These are phyloP conservation scores for Nicotiana paniculata DNA, from an alignment of 257 asterid genomes.

Conservation along the genomic window DNA sequence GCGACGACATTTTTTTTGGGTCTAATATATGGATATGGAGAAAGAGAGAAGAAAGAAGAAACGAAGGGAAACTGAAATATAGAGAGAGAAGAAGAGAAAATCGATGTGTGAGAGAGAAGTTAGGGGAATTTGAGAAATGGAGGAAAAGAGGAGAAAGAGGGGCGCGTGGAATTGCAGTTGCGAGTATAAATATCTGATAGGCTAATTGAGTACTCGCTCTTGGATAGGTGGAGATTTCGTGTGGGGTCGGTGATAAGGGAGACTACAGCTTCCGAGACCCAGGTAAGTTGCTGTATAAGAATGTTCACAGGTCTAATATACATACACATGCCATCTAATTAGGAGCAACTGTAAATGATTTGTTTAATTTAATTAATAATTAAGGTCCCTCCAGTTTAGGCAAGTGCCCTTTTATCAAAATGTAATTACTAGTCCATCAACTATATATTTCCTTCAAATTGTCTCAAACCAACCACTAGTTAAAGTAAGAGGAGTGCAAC, in stretches of 20 bases:
- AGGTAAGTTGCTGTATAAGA: neutral
- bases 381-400: too few relatives aligned
- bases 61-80: neutral
- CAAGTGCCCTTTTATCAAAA: neutral
- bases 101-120: neutral
- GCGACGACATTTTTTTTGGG: constrained; percentile 1
- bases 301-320: neutral
- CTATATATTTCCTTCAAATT: neutral
- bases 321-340: too few relatives aligned
- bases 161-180: neutral
- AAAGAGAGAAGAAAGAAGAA: neutral
- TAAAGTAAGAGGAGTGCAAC: neutral
- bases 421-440: neutral
- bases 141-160: neutral
- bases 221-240: neutral
- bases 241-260: neutral
- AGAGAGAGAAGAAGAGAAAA: neutral
- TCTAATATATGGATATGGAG: neutral
- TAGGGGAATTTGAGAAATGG: neutral
- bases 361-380: too few relatives aligned
- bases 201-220: neutral
- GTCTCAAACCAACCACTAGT: neutral
- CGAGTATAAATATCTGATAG: neutral
- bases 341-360: too few relatives aligned
- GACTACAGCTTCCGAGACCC: neutral